phyloP scores from a whole-genome alignment of 2,329 filamentous ascomycete genomes.

The Arthrinium phaeospermum region DNA sequence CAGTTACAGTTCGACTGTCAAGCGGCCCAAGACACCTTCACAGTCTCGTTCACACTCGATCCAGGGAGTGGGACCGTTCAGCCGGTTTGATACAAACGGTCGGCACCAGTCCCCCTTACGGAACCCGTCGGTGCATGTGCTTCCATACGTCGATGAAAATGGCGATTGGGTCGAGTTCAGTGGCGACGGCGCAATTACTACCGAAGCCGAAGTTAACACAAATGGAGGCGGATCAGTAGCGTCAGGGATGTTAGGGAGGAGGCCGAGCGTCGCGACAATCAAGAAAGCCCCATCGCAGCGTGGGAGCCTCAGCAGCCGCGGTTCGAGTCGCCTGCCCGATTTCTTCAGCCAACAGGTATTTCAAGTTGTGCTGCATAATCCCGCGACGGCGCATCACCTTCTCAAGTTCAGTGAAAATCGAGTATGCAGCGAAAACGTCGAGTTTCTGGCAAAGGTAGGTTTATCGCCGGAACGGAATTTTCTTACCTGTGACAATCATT shows the following conservation, averaged over 20 bases:
- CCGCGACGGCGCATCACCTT: conserved; percentile 49
- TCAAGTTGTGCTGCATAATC: conserved; percentile 48
- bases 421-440: conserved; percentile 49
- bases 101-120: background rate
- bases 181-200: background rate
- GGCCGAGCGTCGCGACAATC: background rate
- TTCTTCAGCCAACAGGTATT: conserved; percentile 50
- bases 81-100: background rate
- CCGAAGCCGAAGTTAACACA: background rate
- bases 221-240: background rate
- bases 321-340: conserved; percentile 37
- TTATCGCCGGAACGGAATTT: background rate
- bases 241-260: background rate
- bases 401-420: conserved; percentile 46
- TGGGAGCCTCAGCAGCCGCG: conserved; percentile 21
- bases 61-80: background rate
- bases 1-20: background rate
- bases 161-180: conserved; percentile 1
- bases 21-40: background rate
- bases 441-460: conserved; percentile 52
- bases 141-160: background rate
- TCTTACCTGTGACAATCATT: too few relatives aligned
- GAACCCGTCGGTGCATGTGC: background rate
- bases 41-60: background rate
- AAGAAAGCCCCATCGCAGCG: background rate